Evolutionary conservation across 169 alveolate genomes (phyloP).

Genomic region (Cyclospora cayetanensis): DNA sequence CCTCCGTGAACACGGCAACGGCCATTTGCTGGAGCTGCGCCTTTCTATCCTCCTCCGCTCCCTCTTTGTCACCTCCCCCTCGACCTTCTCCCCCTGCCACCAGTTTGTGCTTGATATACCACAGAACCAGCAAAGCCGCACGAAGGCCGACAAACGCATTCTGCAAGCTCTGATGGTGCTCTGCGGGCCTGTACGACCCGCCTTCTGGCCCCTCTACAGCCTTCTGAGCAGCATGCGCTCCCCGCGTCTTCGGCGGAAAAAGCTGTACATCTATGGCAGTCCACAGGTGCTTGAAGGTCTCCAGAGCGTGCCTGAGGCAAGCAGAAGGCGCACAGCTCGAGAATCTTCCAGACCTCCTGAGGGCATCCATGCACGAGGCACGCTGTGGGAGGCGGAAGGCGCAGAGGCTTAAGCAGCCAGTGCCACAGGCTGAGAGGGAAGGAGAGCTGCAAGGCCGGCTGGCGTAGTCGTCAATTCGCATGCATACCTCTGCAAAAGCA

Average conservation of each 20-base stretch:
- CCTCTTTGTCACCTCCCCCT: not conserved
- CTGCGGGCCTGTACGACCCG: too few relatives aligned
- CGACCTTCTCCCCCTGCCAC: not conserved
- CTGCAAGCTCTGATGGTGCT: not conserved
- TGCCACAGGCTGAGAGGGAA: not conserved
- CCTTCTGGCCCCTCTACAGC: not conserved
- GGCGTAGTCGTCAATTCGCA: not conserved
- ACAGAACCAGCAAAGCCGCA: not conserved
- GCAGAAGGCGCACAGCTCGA: not conserved
- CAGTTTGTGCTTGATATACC: not conserved
- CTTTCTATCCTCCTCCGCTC: not conserved
- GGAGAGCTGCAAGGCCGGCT: not conserved
- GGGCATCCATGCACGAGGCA: too few relatives aligned
- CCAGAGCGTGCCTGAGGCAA: not conserved
- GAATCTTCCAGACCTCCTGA: not conserved
- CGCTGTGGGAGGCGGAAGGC: too few relatives aligned
- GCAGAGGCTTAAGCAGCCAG: not conserved
- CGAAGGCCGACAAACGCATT: not conserved
- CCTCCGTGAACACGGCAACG: not conserved
- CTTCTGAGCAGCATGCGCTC: not conserved
- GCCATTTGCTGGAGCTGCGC: not conserved
- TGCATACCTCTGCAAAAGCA: not conserved
- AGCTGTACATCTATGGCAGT: not conserved
- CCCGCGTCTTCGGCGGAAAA: not conserved
- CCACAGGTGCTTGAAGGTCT: not conserved